These are phyloP conservation scores for Trametes meyenii DNA, from an alignment of 768 basidiomycete species.

Conservation along the genomic window DNA sequence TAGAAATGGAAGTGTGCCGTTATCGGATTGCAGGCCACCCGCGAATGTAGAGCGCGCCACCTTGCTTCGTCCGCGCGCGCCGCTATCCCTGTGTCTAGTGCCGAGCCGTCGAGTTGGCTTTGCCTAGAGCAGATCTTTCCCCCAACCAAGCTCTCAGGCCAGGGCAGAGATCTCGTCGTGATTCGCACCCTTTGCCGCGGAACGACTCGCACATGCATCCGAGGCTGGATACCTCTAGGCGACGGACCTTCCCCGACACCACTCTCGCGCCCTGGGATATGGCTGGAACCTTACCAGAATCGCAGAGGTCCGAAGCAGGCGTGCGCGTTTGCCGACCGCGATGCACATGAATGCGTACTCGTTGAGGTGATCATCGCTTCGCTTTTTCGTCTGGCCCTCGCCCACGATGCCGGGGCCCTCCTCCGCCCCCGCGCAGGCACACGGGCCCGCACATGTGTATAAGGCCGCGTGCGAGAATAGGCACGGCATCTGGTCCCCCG, in stretches of 20 bases:
- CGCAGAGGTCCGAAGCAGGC: slow-evolving; percentile 13
- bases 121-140: slow-evolving; percentile 15
- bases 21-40: slow-evolving; percentile 16
- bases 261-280: neutral
- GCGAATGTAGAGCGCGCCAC: slow-evolving; percentile 10
- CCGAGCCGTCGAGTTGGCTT: slow-evolving; percentile 7
- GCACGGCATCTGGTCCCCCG: slow-evolving; percentile 18
- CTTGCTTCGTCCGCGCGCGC: slow-evolving; percentile 6
- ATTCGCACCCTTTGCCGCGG: slow-evolving; percentile 16
- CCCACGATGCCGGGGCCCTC: slow-evolving; percentile 10
- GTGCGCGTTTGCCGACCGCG: slow-evolving; percentile 20
- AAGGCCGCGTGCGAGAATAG: slow-evolving; percentile 12
- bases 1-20: slow-evolving; percentile 10
- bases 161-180: slow-evolving; percentile 13
- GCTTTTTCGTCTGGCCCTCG: slow-evolving; percentile 20
- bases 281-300: slow-evolving; percentile 8
- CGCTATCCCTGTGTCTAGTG: neutral
- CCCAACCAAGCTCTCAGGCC: slow-evolving; percentile 14
- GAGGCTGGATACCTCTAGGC: slow-evolving; percentile 12
- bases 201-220: slow-evolving; percentile 2
- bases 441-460: slow-evolving; percentile 15
- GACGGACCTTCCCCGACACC: slow-evolving; percentile 10
- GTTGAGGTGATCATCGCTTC: slow-evolving; percentile 20
- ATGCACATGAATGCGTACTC: slow-evolving; percentile 12
- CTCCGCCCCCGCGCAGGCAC: slow-evolving; percentile 1